These are phyloP conservation scores for Sporormia fimetaria DNA, from an alignment of 495 filamentous ascomycete genomes.

Conservation along the genomic window DNA sequence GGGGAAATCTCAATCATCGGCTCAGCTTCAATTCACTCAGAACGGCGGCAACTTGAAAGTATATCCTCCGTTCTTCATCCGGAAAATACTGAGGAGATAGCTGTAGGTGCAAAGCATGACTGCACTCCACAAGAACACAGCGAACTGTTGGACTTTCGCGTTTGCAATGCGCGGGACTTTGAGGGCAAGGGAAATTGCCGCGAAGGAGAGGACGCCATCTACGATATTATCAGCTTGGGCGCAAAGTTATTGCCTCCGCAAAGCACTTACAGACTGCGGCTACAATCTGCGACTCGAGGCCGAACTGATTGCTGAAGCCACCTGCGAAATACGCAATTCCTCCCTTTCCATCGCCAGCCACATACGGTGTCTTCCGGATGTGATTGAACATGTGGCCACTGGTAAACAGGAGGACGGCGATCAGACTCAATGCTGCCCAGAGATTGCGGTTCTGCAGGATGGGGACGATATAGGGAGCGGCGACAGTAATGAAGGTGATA, in stretches of 20 bases:
- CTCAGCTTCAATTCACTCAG: too few relatives aligned
- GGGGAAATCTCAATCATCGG: too few relatives aligned
- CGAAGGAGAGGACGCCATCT: constrained; percentile 92
- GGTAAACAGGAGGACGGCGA: constrained; percentile 86
- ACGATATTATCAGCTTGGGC: constrained; percentile 4
- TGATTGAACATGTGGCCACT: constrained; percentile 99
- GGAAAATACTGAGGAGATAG: constrained; percentile 86
- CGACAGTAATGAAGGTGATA: constrained; percentile 56
- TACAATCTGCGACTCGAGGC: constrained; percentile 91
- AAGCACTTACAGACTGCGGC: constrained; percentile 79
- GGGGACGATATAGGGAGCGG: constrained; percentile 76
- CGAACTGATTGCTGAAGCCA: constrained; percentile 91
- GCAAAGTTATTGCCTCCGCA: neutral
- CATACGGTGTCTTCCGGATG: constrained; percentile 93
- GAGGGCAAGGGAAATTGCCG: constrained; percentile 75
- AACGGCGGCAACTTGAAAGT: constrained; percentile 91
- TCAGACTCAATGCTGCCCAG: constrained; percentile 84
- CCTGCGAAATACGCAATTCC: constrained; percentile 85
- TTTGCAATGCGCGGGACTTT: constrained; percentile 84
- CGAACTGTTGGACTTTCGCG: constrained; percentile 63
- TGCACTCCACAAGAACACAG: constrained; percentile 69
- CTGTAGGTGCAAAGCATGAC: constrained; percentile 79
- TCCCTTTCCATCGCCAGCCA: constrained; percentile 72
- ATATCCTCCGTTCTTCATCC: constrained; percentile 89
- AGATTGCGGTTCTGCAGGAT: constrained; percentile 80